Conservation (phyloP, 371 early-diverging fungal species). For the Encephalitozoon romaleae region DNA sequence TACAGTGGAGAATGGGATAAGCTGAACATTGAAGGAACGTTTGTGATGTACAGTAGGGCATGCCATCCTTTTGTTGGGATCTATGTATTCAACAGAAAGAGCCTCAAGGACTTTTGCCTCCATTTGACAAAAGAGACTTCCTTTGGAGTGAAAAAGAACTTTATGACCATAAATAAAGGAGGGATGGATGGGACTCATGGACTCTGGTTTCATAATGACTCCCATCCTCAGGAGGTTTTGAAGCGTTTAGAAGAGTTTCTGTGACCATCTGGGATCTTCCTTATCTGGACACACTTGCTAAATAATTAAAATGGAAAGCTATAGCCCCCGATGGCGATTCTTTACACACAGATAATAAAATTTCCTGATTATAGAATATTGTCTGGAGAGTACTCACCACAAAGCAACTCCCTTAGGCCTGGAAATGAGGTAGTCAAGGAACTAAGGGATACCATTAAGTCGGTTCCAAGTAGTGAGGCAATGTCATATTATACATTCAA, state of each 20-base stretch:
- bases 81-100: background rate
- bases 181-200: background rate
- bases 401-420: background rate
- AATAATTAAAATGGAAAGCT: background rate
- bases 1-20: background rate
- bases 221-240: background rate
- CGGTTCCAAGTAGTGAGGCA: background rate
- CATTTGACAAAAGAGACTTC: background rate
- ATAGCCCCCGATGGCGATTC: conserved; percentile 34
- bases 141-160: background rate
- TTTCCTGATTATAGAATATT: conserved; percentile 33
- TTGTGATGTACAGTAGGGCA: background rate
- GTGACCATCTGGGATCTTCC: background rate
- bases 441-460: conserved; percentile 2
- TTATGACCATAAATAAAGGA: background rate
- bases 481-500: background rate
- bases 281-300: too few relatives aligned
- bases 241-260: background rate
- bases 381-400: conserved; percentile 26
- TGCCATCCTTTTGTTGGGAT: background rate
- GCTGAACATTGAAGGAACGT: background rate
- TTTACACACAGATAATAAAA: conserved; percentile 45
- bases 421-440: conserved; percentile 38
- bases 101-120: background rate
- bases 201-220: background rate